Base-by-base conservation (phyloP, 164 flowering plant genomes). In the Dillenia suffruticosa region DNA sequence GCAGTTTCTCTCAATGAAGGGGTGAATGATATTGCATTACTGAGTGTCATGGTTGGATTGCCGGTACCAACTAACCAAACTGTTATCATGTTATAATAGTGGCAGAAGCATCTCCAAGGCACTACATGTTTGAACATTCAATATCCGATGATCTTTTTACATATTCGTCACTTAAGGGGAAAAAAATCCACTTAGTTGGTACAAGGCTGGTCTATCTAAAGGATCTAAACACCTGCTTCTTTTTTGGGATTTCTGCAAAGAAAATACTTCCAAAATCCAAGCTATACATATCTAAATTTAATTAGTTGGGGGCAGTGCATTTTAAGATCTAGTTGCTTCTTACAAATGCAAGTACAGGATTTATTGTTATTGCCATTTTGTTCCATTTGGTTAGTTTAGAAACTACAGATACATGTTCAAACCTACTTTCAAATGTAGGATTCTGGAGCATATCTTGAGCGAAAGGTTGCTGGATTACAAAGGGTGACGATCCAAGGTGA, bases 31-130 rank as follows among this genome's bases (percentile, higher is more conserved):
- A 66, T 93, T 57, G 78, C 98, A 26, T 51, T 93, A 43, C 79
- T 93, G 9, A 90, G 98, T 67, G 86, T 66, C n/a, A 83, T 80
- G 85, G 88, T 85, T 65, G 98, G 97, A 57, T 69, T 90, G 54
- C 97, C 88, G 84, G 98, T 93, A 83, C 14, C 48, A 57, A 32
- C 54, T 64, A 17, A 56, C 40, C 22, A 1, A 12, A 16, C 12
- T 32, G n/a, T 49, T 16, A 64, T 8, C 52, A 24, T 26, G 12
- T 49, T 2, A 46, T 63, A 11, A 51, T 12, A 57, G 3, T 40
- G 10, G 9, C 22, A 17, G 12, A 54, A 19, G 11, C 19, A 46
- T 32, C 40, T 4, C 40, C 40, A 32, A 32, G 40, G 40, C 4
- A 32, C 40, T 4, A 32, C 5, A 32, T 6, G 6, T 32, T 32